Base-by-base conservation (phyloP, 306 rosid species). In the Cajanus cajan region DNA sequence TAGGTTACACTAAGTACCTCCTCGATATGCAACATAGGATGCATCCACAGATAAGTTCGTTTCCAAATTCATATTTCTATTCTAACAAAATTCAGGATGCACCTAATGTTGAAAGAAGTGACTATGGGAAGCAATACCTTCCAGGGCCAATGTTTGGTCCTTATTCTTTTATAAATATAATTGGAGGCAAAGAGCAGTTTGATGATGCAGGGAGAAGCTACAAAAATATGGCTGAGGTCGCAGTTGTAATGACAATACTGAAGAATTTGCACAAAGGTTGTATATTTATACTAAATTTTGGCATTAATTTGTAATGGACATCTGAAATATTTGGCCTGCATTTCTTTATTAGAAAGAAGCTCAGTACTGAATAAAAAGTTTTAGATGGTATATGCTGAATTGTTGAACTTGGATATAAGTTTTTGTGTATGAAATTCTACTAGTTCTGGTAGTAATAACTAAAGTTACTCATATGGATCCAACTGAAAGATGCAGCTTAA, bases 11-110 rank as follows among this genome's bases (percentile, higher is more conserved):
- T 0, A 89, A 87, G 63, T 86, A 87, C 34, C 86, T 90, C 73
- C 88, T 93, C 21, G 78, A 81, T 40, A 48, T 70, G 73, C 98
- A 93, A 37, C 88, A 90, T 61, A 80, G 96, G 21, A 93, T 93
- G 98, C 91, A 93, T 28, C 96, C 96, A 0, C 74, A 87, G 2
- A 89, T 93, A 43, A 89, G 96, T 70, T 78, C 14, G 0, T 93
- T 93, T 61, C 94, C 98, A 31, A 93, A 88, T 84, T 69, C 70
- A 4, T 71, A 39, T 39, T 90, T 90, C 55, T 93, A 93, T 73
- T 0, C 2, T 33, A 75, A 86, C 67, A 40, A 55, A 87, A 84
- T 90, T 25, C 34, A 21, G 3, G 82, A 93, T 54, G 93, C 92
- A 21, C 85, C 87, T 1, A 85, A 78, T 75, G 96, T 89, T 14